phyloP scores from a whole-genome alignment of 169 alveolate species.

The Miamiensis avidus region DNA sequence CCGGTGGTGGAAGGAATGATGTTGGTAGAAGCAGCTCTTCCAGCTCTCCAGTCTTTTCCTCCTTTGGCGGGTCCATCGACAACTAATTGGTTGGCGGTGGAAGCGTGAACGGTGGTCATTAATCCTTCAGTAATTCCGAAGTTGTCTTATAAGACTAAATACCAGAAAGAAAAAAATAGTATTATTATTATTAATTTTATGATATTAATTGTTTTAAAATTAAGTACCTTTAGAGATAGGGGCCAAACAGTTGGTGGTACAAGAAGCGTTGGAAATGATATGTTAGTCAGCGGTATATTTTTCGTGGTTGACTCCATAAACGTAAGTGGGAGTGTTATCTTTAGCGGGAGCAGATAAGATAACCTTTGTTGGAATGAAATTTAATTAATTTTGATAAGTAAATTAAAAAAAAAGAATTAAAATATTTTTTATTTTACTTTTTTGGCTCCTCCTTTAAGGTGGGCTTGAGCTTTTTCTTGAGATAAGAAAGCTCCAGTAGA shows the following conservation, averaged over 20 bases:
- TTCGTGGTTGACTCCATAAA: slow-evolving; percentile 97
- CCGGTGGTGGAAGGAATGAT: slow-evolving; percentile 99
- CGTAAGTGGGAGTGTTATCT: slow-evolving; percentile 97
- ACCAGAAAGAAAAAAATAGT: too few relatives aligned
- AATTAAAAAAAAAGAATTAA: too few relatives aligned
- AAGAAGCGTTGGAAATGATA: slow-evolving; percentile 99
- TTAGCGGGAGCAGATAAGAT: slow-evolving; percentile 99
- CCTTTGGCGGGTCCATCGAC: slow-evolving; percentile 99
- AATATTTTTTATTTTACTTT: slow-evolving; percentile 43
- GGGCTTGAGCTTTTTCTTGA: slow-evolving; percentile 93
- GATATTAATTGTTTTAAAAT: not conserved
- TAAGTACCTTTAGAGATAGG: slow-evolving; percentile 94
- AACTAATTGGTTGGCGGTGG: slow-evolving; percentile 98
- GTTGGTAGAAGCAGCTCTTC: slow-evolving; percentile 96
- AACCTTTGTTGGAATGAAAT: slow-evolving; percentile 59
- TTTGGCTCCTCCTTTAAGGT: slow-evolving; percentile 98
- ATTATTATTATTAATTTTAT: too few relatives aligned
- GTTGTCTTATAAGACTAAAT: slow-evolving; percentile 92
- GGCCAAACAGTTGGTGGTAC: slow-evolving; percentile 99
- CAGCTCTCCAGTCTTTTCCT: slow-evolving; percentile 99
- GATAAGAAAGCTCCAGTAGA: slow-evolving; percentile 98
- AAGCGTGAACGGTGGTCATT: slow-evolving; percentile 99
- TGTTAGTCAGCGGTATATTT: slow-evolving; percentile 86
- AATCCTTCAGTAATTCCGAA: slow-evolving; percentile 99
- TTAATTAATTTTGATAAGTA: not conserved